These are phyloP conservation scores for Nicotiana otophora DNA, from an alignment of 257 asterid genomes.

Conservation along the genomic window DNA sequence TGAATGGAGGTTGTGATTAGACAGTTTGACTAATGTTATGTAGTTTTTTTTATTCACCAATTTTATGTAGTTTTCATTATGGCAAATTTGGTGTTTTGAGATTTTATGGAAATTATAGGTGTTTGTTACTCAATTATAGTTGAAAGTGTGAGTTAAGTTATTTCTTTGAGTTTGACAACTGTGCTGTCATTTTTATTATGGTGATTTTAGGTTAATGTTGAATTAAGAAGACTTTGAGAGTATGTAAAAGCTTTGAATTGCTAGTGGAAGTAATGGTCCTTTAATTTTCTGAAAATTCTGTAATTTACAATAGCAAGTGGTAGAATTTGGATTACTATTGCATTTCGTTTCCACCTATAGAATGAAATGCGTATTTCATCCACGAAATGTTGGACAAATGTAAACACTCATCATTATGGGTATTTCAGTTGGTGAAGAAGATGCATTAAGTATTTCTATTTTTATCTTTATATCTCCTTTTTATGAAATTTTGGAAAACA, in stretches of 20 bases:
- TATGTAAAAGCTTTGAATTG: neutral
- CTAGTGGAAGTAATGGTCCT: neutral
- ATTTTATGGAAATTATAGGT: neutral
- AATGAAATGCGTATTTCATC: neutral
- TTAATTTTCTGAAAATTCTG: neutral
- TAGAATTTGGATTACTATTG: neutral
- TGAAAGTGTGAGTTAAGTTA: neutral
- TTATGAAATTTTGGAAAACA: neutral
- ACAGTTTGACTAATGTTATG: neutral
- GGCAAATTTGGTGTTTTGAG: neutral
- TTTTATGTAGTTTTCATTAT: neutral
- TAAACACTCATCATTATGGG: neutral
- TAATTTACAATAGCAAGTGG: neutral
- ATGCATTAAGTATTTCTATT: neutral
- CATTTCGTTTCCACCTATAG: neutral
- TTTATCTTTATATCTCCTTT: neutral
- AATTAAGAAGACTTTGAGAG: neutral
- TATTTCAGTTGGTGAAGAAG: neutral
- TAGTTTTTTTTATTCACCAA: neutral
- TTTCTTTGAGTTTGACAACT: neutral
- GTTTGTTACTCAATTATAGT: neutral
- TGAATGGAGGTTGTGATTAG: neutral
- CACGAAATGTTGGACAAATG: neutral
- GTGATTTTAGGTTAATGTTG: neutral
- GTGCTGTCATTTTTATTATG: neutral